These are phyloP conservation scores for Jamesozyma lodderae DNA, from an alignment of 805 yeast genomes.

Conservation along the genomic window DNA sequence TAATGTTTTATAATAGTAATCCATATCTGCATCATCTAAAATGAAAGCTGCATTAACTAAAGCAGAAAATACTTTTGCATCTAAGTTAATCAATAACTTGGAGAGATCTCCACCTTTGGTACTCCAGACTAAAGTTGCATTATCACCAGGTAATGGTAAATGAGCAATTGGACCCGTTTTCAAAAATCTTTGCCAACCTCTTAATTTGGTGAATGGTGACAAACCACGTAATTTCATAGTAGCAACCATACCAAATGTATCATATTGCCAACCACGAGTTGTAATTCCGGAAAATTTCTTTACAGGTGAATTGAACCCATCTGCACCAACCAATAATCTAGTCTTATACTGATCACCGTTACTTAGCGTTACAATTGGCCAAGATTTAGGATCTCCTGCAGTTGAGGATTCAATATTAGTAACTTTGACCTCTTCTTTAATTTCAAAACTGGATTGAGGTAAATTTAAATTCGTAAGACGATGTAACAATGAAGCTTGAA, in stretches of 20 bases:
- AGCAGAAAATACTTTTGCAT: slow-evolving; percentile 53
- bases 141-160: slow-evolving; percentile 76
- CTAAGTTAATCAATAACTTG: slow-evolving; percentile 46
- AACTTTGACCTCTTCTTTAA: slow-evolving; percentile 63
- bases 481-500: slow-evolving; percentile 64
- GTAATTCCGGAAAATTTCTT: slow-evolving; percentile 71
- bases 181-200: slow-evolving; percentile 83
- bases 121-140: slow-evolving; percentile 93
- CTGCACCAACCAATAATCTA: slow-evolving; percentile 85
- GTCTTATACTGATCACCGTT: slow-evolving; percentile 58
- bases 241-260: slow-evolving; percentile 87
- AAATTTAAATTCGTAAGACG: slow-evolving; percentile 35
- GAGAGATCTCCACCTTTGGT: slow-evolving; percentile 72
- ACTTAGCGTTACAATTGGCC: slow-evolving; percentile 70
- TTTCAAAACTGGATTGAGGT: slow-evolving; percentile 27
- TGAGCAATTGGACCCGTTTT: slow-evolving; percentile 90
- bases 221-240: slow-evolving; percentile 68
- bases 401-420: slow-evolving; percentile 35
- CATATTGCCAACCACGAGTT: slow-evolving; percentile 87
- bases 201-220: slow-evolving; percentile 64
- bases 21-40: slow-evolving; percentile 68
- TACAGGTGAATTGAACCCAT: slow-evolving; percentile 92
- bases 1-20: slow-evolving; percentile 47
- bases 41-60: slow-evolving; percentile 81
- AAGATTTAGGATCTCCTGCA: slow-evolving; percentile 36